Base-by-base conservation (phyloP, 768 basidiomycete genomes). In the Lepiota venenata region DNA sequence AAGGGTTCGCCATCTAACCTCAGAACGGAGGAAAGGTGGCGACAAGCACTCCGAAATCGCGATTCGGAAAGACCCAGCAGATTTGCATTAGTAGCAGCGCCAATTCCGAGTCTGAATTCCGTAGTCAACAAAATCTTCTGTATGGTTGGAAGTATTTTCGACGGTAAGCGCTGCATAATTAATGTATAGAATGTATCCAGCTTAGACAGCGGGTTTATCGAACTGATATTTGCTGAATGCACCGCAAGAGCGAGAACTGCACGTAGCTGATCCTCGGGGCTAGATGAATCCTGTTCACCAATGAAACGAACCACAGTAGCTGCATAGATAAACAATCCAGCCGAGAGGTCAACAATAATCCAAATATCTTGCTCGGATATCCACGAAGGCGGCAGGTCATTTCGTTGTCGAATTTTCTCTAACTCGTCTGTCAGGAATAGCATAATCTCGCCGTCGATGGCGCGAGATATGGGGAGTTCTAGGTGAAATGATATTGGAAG, bases 181-280 rank as follows among this genome's bases (percentile, higher is more conserved):
- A 51, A 6, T 14, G 9, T 32, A 18, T 51, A 51, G 11, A 51
- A 43, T 16, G 21, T 7, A 20, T 51, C 50, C 1, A 51, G 40
- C 9, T 51, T 29, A 2, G 41, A 43, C 12, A 51, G 41, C 6
- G 50, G 40, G 15, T 50, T 38, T 20, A 35, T 11, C 11, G 22
- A 27, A 4, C 21, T 7, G 4, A 6, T 5, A 27, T 18, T 6
- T 2, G 50, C 32, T 32, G 32, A 32, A 11, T 11, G 32, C 9
- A 11, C 10, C 32, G 32, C 32, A 9, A 32, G 32, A 32, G 32
- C 32, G 3, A 47, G 9, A 2, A 52, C 42, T 9, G 20, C 16
- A 2, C 29, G 50, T 6, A 51, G 20, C 37, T 43, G 50, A 20
- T 51, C 40, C n/a, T 51, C 50, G 2, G 50, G 50, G n/a, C 50